Evolutionary conservation across 345 rosid species (phyloP).

Genomic region (Bruguiera sexangula): DNA sequence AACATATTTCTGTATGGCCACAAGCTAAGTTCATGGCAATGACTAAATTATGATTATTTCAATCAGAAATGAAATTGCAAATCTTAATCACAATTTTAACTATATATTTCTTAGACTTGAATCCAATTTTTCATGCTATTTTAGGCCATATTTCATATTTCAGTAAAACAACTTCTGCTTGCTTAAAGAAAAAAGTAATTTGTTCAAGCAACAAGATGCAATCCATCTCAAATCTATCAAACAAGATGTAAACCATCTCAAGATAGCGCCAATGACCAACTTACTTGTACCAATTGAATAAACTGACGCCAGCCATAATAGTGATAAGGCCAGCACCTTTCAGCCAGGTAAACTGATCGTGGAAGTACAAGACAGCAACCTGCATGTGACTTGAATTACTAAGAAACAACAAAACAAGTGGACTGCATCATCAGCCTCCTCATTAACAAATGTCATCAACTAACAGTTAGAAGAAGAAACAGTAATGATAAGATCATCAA

Average conservation of each 20-base stretch:
- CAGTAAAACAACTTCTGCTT: too few relatives aligned
- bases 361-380: slow-evolving; percentile 98
- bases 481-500: not conserved
- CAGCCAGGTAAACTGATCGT: slow-evolving; percentile 90
- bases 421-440: not conserved
- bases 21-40: too few relatives aligned
- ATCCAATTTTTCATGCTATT: too few relatives aligned
- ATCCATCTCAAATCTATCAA: too few relatives aligned
- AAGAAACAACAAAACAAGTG: not conserved
- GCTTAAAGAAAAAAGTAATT: not conserved
- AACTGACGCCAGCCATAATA: slow-evolving; percentile 84
- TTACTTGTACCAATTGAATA: slow-evolving; percentile 99
- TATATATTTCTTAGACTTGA: too few relatives aligned
- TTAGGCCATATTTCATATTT: too few relatives aligned
- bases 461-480: not conserved
- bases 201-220: not conserved
- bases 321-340: slow-evolving; percentile 83
- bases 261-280: slow-evolving; percentile 27
- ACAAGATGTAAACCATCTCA: not conserved
- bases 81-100: too few relatives aligned
- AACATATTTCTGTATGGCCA: too few relatives aligned
- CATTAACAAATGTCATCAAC: not conserved
- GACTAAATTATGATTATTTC: too few relatives aligned
- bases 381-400: slow-evolving; percentile 25
- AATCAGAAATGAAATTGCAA: too few relatives aligned